These are phyloP conservation scores for Naganishia liquefaciens DNA, from an alignment of 1,284 basidiomycete genomes.

Conservation along the genomic window DNA sequence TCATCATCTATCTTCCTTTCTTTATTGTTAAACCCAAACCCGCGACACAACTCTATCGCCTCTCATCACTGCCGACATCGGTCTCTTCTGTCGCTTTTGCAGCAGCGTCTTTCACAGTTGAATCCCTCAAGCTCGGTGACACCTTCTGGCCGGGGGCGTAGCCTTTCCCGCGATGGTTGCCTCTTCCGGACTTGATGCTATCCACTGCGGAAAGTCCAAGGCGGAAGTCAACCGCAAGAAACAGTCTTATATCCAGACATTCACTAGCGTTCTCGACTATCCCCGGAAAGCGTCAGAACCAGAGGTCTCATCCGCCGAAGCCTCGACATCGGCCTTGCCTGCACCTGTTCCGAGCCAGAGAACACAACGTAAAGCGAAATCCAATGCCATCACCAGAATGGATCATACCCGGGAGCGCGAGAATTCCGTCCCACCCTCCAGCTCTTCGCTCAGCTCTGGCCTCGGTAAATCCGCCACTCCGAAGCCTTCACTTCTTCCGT, in stretches of 20 bases:
- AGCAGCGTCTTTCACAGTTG: no score
- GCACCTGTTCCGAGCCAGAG: background rate
- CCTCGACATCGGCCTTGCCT: background rate
- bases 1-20: background rate
- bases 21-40: background rate
- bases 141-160: conserved; percentile 2
- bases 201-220: conserved; percentile 12
- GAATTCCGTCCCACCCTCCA: conserved; percentile 1
- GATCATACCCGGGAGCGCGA: conserved; percentile 22
- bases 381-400: conserved; percentile 27
- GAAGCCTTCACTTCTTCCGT: conserved; percentile 8
- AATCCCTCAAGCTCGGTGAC: background rate
- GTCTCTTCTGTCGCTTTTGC: background rate
- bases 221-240: conserved; percentile 27
- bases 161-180: conserved; percentile 19
- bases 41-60: background rate
- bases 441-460: conserved; percentile 2
- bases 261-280: conserved; percentile 32
- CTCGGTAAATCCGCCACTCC: conserved; percentile 11
- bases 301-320: background rate
- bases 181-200: conserved; percentile 4
- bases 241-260: conserved; percentile 31
- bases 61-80: background rate
- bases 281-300: conserved; percentile 18
- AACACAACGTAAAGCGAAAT: conserved; percentile 28